Evolutionary conservation across 1,284 basidiomycete species (phyloP).

Genomic region (Fomitopsis palustris): DNA sequence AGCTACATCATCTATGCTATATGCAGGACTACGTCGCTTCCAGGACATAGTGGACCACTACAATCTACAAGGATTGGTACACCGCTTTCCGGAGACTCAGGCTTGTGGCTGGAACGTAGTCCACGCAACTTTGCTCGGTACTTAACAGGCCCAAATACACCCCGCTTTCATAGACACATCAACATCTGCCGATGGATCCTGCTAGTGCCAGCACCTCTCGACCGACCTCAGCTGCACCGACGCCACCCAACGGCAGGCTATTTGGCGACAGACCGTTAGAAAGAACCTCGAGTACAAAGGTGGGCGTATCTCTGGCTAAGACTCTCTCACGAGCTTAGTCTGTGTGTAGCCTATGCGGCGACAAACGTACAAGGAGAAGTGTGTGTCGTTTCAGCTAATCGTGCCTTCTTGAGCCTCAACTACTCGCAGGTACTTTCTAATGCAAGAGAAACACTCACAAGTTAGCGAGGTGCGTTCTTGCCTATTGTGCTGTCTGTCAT

Average conservation of each 20-base stretch:
- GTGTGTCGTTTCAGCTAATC: not conserved
- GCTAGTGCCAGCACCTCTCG: not conserved
- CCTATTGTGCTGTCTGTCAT: not conserved
- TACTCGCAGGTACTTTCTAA: constrained; percentile 41
- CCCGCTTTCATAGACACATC: too few relatives aligned
- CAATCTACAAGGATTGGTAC: too few relatives aligned
- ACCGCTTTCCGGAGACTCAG: too few relatives aligned
- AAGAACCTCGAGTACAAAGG: not conserved
- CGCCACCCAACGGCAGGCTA: not conserved
- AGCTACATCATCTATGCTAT: too few relatives aligned
- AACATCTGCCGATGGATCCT: too few relatives aligned
- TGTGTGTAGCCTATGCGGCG: not conserved
- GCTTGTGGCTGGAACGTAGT: too few relatives aligned
- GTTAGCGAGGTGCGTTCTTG: constrained; percentile 29
- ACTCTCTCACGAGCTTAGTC: not conserved
- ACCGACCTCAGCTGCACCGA: not conserved
- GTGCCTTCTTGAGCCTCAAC: not conserved
- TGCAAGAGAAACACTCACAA: constrained; percentile 52
- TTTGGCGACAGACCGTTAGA: not conserved
- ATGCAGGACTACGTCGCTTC: too few relatives aligned
- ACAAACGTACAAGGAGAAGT: constrained; percentile 28
- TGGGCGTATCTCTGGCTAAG: not conserved
- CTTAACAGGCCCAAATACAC: too few relatives aligned
- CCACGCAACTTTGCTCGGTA: too few relatives aligned
- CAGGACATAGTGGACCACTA: too few relatives aligned